Percentiles rank a stretch among this genome's conserved stretches.
phyloP scores from a whole-genome alignment of 2,329 filamentous ascomycete genomes.

The Apiospora marii region DNA sequence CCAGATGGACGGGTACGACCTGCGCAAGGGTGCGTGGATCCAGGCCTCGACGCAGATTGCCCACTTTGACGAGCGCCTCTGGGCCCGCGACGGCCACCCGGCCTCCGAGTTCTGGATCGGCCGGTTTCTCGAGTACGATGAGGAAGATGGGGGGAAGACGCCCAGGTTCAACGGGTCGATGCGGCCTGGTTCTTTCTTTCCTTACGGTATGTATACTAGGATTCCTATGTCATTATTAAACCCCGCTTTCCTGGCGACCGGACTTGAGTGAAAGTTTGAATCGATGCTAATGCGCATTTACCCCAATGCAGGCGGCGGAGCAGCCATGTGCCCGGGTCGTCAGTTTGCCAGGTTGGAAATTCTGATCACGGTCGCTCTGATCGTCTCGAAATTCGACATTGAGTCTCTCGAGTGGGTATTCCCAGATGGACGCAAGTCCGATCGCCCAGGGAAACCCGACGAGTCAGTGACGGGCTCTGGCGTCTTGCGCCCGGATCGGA shows the following conservation, averaged over 20 bases:
- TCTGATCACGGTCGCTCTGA: constrained; percentile 42
- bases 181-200: constrained; percentile 10
- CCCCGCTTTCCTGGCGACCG: constrained; percentile 31
- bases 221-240: neutral
- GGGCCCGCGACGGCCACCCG: constrained; percentile 32
- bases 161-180: neutral
- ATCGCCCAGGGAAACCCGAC: constrained; percentile 25
- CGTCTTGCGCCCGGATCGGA: constrained; percentile 29
- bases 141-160: neutral
- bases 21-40: constrained; percentile 33
- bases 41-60: constrained; percentile 37
- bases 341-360: constrained; percentile 51
- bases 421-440: constrained; percentile 24
- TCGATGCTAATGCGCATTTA: constrained; percentile 5
- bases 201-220: neutral
- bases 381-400: constrained; percentile 43
- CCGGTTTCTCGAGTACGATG: constrained; percentile 21
- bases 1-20: constrained; percentile 29
- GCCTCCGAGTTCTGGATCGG: constrained; percentile 37
- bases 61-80: constrained; percentile 33
- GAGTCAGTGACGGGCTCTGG: constrained; percentile 15
- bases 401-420: constrained; percentile 35
- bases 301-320: constrained; percentile 41
- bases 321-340: constrained; percentile 47
- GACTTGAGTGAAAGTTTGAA: neutral